Conservation (phyloP, 2,329 filamentous ascomycete species). For the Aspergillus sp. region DNA sequence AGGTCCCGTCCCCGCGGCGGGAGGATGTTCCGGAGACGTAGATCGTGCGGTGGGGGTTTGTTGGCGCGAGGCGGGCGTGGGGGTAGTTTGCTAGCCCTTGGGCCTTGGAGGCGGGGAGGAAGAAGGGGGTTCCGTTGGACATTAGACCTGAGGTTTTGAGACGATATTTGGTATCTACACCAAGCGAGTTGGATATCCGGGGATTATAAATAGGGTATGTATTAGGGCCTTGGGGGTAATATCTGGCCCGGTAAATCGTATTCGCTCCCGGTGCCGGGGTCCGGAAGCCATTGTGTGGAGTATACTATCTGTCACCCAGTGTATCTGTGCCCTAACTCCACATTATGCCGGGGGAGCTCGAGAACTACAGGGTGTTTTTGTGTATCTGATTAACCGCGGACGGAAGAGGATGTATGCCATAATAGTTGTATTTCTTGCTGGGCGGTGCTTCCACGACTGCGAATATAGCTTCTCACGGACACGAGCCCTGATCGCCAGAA, state of each 20-base stretch:
- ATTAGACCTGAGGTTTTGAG: neutral
- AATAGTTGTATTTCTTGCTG: neutral
- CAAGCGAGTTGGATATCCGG: neutral
- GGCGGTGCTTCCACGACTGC: neutral
- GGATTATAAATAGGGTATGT: neutral
- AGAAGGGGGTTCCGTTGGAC: constrained; percentile 3
- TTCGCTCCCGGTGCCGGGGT: neutral
- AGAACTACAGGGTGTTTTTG: neutral
- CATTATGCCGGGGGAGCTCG: neutral
- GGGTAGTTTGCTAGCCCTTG: constrained; percentile 40
- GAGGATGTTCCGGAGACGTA: constrained; percentile 49
- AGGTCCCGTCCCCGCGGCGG: constrained; percentile 30
- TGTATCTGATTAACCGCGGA: neutral
- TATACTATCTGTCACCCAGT: neutral
- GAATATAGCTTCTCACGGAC: neutral
- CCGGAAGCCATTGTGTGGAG: neutral
- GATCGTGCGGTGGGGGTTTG: constrained; percentile 39
- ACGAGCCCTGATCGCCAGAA: too few species aligned
- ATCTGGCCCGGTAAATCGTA: neutral
- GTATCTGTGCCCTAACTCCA: neutral
- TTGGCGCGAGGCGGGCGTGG: constrained; percentile 41
- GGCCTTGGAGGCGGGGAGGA: constrained; percentile 28
- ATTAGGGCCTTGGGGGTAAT: neutral
- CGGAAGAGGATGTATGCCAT: neutral
- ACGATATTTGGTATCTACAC: neutral